Evolutionary conservation across 305 asterid genomes (phyloP).

Genomic region (Nicotiana rustica): DNA sequence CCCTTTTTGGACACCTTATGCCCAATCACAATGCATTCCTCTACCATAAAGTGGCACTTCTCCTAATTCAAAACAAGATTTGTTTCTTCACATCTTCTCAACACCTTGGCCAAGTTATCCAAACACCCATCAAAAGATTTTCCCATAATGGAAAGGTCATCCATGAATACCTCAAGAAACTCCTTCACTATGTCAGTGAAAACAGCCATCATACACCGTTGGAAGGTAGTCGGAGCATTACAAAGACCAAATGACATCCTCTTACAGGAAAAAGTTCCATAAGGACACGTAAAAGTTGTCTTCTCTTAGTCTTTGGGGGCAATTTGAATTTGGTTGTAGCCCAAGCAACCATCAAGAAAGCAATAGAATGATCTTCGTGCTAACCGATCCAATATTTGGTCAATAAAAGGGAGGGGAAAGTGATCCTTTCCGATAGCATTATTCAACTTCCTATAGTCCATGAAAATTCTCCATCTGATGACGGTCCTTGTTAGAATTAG

Average conservation of each 20-base stretch:
- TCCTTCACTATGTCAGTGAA: background rate
- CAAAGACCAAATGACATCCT: background rate
- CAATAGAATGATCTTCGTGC: too few relatives aligned
- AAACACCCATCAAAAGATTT: background rate
- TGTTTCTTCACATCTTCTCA: background rate
- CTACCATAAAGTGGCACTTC: background rate
- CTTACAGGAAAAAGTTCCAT: background rate
- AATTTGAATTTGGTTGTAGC: too few relatives aligned
- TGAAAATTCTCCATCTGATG: too few relatives aligned
- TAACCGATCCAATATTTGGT: too few relatives aligned
- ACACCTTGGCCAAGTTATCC: background rate
- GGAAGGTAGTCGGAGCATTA: background rate
- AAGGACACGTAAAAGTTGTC: background rate
- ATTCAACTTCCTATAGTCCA: too few relatives aligned
- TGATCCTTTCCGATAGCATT: too few relatives aligned
- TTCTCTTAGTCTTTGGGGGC: background rate
- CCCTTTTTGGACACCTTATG: background rate
- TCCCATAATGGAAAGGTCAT: background rate
- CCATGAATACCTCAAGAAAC: slow-evolving; percentile 10
- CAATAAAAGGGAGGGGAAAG: too few relatives aligned
- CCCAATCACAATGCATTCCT: background rate
- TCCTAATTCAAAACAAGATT: background rate
- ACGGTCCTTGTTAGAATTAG: too few relatives aligned
- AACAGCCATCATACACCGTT: background rate
- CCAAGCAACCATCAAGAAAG: too few relatives aligned